Evolutionary conservation across 192 early-diverging fungal genomes (phyloP).

Genomic region (Coemansia sp.): DNA sequence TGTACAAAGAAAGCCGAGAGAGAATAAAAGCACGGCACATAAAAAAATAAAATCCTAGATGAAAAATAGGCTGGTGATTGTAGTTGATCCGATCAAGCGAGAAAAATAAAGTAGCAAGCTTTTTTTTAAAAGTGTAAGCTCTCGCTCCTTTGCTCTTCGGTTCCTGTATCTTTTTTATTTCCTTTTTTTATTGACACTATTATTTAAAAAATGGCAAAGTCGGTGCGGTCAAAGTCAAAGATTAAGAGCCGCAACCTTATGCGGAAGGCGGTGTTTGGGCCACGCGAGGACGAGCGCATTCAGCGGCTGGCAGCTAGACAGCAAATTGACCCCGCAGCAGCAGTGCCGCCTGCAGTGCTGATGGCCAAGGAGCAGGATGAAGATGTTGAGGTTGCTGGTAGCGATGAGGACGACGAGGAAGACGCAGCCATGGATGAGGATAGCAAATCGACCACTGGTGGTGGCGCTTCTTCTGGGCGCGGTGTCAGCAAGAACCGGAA

Average conservation of each 20-base stretch:
- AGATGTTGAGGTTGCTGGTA: background rate
- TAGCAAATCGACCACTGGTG: background rate
- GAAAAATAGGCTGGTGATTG: conserved; percentile 1
- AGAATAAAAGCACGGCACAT: background rate
- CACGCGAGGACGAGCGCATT: conserved; percentile 46
- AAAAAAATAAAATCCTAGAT: background rate
- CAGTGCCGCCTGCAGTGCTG: conserved; percentile 13
- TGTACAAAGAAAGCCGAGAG: background rate
- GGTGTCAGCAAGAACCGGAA: conserved; percentile 16
- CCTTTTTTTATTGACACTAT: background rate
- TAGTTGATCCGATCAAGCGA: conserved; percentile 12
- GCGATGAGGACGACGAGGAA: conserved; percentile 5
- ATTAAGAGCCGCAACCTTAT: conserved; percentile 45
- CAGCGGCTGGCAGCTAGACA: conserved; percentile 52
- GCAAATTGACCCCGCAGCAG: conserved; percentile 15
- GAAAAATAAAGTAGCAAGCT: conserved; percentile 7
- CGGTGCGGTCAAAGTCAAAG: conserved; percentile 49
- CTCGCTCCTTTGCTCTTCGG: background rate
- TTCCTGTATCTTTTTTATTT: background rate
- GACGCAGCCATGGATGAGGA: conserved; percentile 4
- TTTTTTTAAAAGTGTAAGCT: background rate
- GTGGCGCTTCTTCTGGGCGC: background rate
- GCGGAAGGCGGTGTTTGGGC: conserved; percentile 47
- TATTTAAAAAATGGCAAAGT: conserved; percentile 36
- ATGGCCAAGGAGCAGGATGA: conserved; percentile 17